A percentile compares a stretch with the other conserved stretches of the same genome.
phyloP scores from a whole-genome alignment of 805 yeast species.

The Candida ficus region DNA sequence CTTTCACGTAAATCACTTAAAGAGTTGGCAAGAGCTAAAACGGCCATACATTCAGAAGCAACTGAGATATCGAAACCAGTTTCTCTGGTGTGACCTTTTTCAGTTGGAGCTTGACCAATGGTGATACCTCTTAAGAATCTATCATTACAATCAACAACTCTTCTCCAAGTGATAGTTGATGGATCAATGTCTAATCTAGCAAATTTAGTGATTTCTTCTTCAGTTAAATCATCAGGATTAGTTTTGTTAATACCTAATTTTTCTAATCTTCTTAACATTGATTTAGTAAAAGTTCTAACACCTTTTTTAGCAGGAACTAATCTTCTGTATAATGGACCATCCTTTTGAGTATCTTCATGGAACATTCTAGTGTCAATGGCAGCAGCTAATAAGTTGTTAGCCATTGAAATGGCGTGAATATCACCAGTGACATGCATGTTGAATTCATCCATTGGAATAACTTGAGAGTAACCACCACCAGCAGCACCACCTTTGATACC shows the following conservation, averaged over 20 bases:
- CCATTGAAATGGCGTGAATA: slow-evolving; percentile 80
- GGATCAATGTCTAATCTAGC: slow-evolving; percentile 75
- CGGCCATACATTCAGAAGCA: slow-evolving; percentile 85
- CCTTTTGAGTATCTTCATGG: slow-evolving; percentile 73
- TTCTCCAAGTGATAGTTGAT: slow-evolving; percentile 71
- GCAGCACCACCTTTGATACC: slow-evolving; percentile 92
- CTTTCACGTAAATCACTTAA: slow-evolving; percentile 82
- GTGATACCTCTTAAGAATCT: slow-evolving; percentile 75
- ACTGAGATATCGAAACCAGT: slow-evolving; percentile 84
- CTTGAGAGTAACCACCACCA: slow-evolving; percentile 86
- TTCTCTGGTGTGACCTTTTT: slow-evolving; percentile 63
- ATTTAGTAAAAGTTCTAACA: slow-evolving; percentile 55
- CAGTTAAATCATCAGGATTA: slow-evolving; percentile 66
- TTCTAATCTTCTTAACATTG: slow-evolving; percentile 61
- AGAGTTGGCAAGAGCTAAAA: slow-evolving; percentile 72
- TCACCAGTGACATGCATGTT: slow-evolving; percentile 85
- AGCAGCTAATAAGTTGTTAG: slow-evolving; percentile 76
- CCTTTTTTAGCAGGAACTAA: slow-evolving; percentile 75
- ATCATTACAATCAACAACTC: slow-evolving; percentile 84
- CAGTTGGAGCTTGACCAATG: slow-evolving; percentile 78
- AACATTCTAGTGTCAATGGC: slow-evolving; percentile 84
- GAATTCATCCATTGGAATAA: slow-evolving; percentile 85
- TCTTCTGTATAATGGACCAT: slow-evolving; percentile 67
- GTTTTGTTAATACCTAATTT: slow-evolving; percentile 68
- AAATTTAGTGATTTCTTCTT: slow-evolving; percentile 59